phyloP scores from a whole-genome alignment of 2,329 filamentous ascomycete species.

The Ramichloridium luteum region DNA sequence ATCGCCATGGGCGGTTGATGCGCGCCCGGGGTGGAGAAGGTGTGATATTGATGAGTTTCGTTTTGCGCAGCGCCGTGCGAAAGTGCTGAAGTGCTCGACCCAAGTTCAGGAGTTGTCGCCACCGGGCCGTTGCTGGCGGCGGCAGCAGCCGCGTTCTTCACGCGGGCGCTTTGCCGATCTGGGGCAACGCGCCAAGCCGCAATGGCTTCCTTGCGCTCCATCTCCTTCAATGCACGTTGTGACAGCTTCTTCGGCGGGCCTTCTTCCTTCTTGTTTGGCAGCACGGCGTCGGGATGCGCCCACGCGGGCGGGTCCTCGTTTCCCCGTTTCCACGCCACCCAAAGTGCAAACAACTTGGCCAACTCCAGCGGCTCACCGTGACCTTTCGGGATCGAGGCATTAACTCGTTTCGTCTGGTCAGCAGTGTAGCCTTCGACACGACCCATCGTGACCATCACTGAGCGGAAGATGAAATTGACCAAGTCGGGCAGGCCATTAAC shows the following conservation, averaged over 20 bases:
- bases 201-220: conserved; percentile 41
- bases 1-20: conserved; percentile 15
- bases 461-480: conserved; percentile 49
- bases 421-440: conserved; percentile 49
- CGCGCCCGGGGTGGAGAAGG: conserved; percentile 5
- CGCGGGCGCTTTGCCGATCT: conserved; percentile 35
- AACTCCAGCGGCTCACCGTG: conserved; percentile 49
- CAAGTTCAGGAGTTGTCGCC: not conserved
- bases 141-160: conserved; percentile 14
- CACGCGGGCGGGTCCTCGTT: conserved; percentile 50
- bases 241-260: conserved; percentile 42
- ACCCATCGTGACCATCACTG: conserved; percentile 48
- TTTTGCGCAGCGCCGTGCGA: not conserved
- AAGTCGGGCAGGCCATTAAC: conserved; percentile 48
- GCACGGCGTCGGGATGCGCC: conserved; percentile 45
- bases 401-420: conserved; percentile 47
- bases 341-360: conserved; percentile 49
- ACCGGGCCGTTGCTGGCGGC: conserved; percentile 2
- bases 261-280: conserved; percentile 39
- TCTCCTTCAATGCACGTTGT: conserved; percentile 41
- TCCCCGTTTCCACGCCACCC: conserved; percentile 56
- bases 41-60: conserved; percentile 11
- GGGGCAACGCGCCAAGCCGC: conserved; percentile 32
- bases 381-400: conserved; percentile 50
- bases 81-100: not conserved